Conservation (phyloP, 805 yeast genomes). For the Schizosaccharomyces japonicus region DNA sequence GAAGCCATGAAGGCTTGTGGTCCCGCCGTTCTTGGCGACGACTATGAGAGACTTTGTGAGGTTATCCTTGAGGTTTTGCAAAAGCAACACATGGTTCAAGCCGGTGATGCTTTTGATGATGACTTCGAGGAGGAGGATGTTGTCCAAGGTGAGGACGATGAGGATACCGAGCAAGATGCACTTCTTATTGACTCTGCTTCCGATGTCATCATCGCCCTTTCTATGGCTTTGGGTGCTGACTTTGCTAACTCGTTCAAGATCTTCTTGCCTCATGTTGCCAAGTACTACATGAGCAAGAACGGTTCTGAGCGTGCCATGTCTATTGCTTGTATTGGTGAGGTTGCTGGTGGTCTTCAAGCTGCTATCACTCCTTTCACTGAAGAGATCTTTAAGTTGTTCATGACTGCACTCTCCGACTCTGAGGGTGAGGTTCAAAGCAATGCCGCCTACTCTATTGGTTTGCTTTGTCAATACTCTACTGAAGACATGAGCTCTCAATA, state of each 20-base stretch:
- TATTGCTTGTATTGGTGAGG: conserved; percentile 78
- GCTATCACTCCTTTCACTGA: conserved; percentile 37
- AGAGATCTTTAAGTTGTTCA: conserved; percentile 47
- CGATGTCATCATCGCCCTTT: conserved; percentile 59
- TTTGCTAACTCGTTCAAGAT: conserved; percentile 49
- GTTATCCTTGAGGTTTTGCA: conserved; percentile 50
- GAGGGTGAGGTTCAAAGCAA: conserved; percentile 78
- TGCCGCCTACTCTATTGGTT: conserved; percentile 88
- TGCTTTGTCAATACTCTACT: conserved; percentile 32
- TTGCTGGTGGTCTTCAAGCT: conserved; percentile 47
- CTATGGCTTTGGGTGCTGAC: conserved; percentile 55
- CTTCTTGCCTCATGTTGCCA: conserved; percentile 39
- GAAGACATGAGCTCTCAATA: conserved; percentile 38
- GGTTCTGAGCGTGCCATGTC: conserved; percentile 58
- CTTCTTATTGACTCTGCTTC: conserved; percentile 61
- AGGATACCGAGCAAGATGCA: conserved; percentile 24
- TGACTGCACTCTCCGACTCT: conserved; percentile 35
- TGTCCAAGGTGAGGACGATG: conserved; percentile 28
- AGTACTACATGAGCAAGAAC: conserved; percentile 36
- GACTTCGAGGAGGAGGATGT: conserved; percentile 24
- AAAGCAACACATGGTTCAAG: conserved; percentile 69
- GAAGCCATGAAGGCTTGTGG: conserved; percentile 52
- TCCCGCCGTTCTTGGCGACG: conserved; percentile 34
- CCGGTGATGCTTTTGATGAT: conserved; percentile 38
- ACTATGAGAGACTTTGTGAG: conserved; percentile 43